These are phyloP conservation scores for Cryptococcus sp. DNA, from an alignment of 1,284 basidiomycete genomes.

Conservation along the genomic window DNA sequence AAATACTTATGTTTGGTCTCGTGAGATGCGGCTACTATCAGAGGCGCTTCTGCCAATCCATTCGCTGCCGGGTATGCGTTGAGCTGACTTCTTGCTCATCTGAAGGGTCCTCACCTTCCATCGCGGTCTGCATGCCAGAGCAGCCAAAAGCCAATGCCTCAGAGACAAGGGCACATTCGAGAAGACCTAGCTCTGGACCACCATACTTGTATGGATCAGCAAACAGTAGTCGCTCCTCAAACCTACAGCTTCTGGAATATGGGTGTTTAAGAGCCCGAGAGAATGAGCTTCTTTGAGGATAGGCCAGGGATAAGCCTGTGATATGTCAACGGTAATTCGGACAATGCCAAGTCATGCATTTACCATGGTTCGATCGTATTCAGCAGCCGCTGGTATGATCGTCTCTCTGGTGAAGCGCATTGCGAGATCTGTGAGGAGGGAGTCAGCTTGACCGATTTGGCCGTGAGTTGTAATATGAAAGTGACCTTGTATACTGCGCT, in stretches of 20 bases:
- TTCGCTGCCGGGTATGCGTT: slow-evolving; percentile 41
- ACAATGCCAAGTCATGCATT: slow-evolving; percentile 6
- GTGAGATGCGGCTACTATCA: slow-evolving; percentile 58
- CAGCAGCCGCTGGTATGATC: slow-evolving; percentile 58
- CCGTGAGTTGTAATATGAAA: not conserved
- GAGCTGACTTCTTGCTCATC: not conserved
- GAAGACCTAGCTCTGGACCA: slow-evolving; percentile 57
- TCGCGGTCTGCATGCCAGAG: slow-evolving; percentile 59
- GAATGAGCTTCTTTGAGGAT: slow-evolving; percentile 59
- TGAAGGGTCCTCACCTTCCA: slow-evolving; percentile 42
- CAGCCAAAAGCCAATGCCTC: slow-evolving; percentile 58
- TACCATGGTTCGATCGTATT: slow-evolving; percentile 56
- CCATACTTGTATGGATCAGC: slow-evolving; percentile 52
- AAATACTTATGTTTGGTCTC: slow-evolving; percentile 59
- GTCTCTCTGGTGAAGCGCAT: slow-evolving; percentile 56
- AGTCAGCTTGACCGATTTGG: not conserved
- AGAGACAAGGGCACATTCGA: slow-evolving; percentile 58
- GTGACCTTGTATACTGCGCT: slow-evolving; percentile 44
- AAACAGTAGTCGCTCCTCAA: not conserved
- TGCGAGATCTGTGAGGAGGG: slow-evolving; percentile 53
- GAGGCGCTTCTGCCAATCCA: slow-evolving; percentile 59
- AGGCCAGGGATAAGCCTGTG: slow-evolving; percentile 58
- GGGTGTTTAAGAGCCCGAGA: slow-evolving; percentile 56
- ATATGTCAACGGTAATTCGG: not conserved
- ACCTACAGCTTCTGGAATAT: slow-evolving; percentile 55